These are phyloP conservation scores for Geotrichum phurueaensis DNA, from an alignment of 1,139 yeast species.

Conservation along the genomic window DNA sequence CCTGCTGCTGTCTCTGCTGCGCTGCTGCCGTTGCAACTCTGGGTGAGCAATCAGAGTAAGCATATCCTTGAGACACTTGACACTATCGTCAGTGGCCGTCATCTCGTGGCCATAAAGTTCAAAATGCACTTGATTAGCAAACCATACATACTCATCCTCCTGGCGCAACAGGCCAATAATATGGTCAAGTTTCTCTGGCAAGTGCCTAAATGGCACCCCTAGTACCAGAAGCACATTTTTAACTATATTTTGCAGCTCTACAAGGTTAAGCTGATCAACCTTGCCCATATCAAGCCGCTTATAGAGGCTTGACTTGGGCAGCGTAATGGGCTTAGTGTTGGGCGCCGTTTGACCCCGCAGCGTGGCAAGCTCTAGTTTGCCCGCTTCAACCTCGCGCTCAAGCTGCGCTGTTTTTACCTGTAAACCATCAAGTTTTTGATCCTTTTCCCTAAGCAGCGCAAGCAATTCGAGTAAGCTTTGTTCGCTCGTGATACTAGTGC, in stretches of 20 bases:
- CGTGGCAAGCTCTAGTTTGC: background rate
- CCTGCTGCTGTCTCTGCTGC: no score
- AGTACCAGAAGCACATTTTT: constrained; percentile 31
- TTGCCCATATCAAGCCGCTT: constrained; percentile 26
- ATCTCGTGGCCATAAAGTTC: background rate
- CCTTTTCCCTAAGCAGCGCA: constrained; percentile 3
- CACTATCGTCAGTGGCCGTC: background rate
- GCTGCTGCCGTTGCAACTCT: no score
- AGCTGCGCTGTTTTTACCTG: background rate
- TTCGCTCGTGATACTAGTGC: background rate
- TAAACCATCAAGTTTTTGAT: background rate
- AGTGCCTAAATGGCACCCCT: constrained; percentile 31
- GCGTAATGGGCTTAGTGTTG: background rate
- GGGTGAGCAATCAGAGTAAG: background rate
- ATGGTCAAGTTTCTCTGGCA: constrained; percentile 30
- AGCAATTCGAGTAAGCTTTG: background rate
- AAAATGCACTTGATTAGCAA: constrained; percentile 30
- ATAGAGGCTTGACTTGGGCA: constrained; percentile 18
- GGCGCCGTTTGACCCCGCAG: background rate
- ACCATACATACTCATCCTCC: constrained; percentile 30
- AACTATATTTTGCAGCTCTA: constrained; percentile 31
- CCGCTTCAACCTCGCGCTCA: constrained; percentile 3
- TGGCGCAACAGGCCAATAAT: constrained; percentile 30
- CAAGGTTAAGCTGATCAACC: constrained; percentile 27
- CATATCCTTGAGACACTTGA: background rate